Conservation (phyloP, 2,329 filamentous ascomycete genomes). For the Curvularia spicifera region DNA sequence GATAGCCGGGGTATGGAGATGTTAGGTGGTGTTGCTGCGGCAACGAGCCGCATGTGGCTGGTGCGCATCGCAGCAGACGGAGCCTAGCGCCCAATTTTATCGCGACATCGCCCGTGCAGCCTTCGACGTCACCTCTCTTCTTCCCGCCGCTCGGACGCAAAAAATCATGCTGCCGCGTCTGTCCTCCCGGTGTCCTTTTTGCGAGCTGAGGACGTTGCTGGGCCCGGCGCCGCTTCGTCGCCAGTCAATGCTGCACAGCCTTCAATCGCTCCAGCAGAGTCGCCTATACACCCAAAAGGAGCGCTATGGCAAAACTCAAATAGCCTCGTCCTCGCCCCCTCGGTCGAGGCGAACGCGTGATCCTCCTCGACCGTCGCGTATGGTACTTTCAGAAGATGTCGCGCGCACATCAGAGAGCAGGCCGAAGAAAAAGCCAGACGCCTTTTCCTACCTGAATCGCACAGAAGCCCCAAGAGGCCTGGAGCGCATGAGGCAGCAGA, state of each 20-base stretch:
- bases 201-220: slow-evolving; percentile 48
- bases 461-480: slow-evolving; percentile 39
- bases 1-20: slow-evolving; percentile 31
- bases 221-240: background rate
- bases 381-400: slow-evolving; percentile 56
- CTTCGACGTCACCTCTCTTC: slow-evolving; percentile 9
- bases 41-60: slow-evolving; percentile 23
- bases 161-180: slow-evolving; percentile 37
- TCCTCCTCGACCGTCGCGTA: slow-evolving; percentile 51
- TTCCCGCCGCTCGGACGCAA: background rate
- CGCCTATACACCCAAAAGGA: slow-evolving; percentile 47
- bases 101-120: slow-evolving; percentile 15
- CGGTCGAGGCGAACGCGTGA: slow-evolving; percentile 17
- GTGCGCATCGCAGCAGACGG: background rate
- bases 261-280: slow-evolving; percentile 25
- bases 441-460: slow-evolving; percentile 44
- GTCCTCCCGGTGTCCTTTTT: slow-evolving; percentile 51
- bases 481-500: slow-evolving; percentile 24
- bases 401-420: slow-evolving; percentile 31
- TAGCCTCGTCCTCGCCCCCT: slow-evolving; percentile 1
- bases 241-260: background rate
- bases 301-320: slow-evolving; percentile 8
- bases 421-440: slow-evolving; percentile 37
- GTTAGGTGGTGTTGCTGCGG: slow-evolving; percentile 26
- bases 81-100: slow-evolving; percentile 7